Evolutionary conservation across 352 stramenopile genomes (phyloP), one percentile per base, ranked within the genome.

Genomic region (Globisporangium recalcitrans): DNA sequence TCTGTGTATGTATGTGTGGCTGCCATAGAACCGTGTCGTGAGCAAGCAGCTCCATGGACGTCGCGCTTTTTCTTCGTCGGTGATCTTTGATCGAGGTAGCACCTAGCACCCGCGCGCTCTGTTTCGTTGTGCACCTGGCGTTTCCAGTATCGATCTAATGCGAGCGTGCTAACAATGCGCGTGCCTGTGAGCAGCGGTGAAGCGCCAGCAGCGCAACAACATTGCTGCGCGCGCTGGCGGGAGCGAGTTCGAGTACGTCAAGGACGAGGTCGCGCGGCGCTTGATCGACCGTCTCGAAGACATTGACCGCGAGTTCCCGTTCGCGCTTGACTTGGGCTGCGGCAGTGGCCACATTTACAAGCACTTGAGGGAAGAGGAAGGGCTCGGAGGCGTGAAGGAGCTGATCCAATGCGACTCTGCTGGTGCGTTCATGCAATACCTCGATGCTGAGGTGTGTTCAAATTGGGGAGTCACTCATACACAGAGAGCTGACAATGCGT

Each of bases 331-430:
- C 59, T 65, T 95, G 19, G 86, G 86, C 7, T 85, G 80, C 60
- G 84, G 86, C 10, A 93, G 80, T 61, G 86, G 86, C 24, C 80
- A 93, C 56, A 80, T 95, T 29, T 91, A 90, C 73, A 93, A 93
- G 72, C 85, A 81, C 19, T 69, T 95, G 32, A 85, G 75, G 49
- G 72, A 75, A 24, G 82, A 92, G 26, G 78, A 88, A 21, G 82
- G 80, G 0, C 70, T 92, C 22, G 85, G 83, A 2, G 82, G 83
- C n/a, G 68, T 95, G 42, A 77, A 87, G 62, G 77, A 80, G 64
- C 80, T 95, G 3, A 58, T 93, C 16, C 86, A 95, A 63, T 90
- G 82, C 57, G 86, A 95, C 46, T 69, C 77, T n/a, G 69, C 85
- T 19, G 78, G 81, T 87, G 40, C 24, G 64, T 63, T n/a, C 34